Evolutionary conservation across 345 rosid species (phyloP), one percentile per base, ranked within the genome.

Genomic region (Cochlearia excelsa): DNA sequence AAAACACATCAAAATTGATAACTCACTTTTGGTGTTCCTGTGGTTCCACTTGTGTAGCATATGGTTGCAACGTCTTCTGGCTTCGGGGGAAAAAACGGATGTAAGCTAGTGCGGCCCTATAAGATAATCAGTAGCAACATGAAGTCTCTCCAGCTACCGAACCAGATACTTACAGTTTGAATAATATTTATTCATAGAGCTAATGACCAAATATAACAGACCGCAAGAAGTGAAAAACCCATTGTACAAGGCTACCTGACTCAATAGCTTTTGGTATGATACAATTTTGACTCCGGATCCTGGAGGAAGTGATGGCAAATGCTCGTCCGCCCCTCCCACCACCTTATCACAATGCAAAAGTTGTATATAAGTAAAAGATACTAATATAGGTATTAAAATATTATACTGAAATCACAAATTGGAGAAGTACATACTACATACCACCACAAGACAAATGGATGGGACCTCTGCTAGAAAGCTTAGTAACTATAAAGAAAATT

Each of bases 1-100:
- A 45, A 34, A 9, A 46, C 11, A 53, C 29, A 59, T 60, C 46
- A 43, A 67, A 66, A 51, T 51, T 58, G 40, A 62, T 34, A 51
- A 11, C 59, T 60, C 68, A 86, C 98, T 87, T 88, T 88, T 39
- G 98, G 98, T 58, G 87, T 83, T 69, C 98, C 98, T 26, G 98
- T 88, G 46, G 98, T 92, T 55, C 98, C 98, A 79, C 98, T 88
- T 11, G 98, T 91, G 70, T 88, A 91, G 88, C 96, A 91, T 63
- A 91, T 84, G 31, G 98, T 92, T 35, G 96, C 96, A 79, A 81
- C 51, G 79, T 86, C 88, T 55, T 81, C 88, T 53, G 95, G 90
- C 55, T 78, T 82, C 39, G 98, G 95, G 34, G 93, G 83, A 53
- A 51, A 74, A 70, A 83, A 81, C 38, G 93, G 82, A 44, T 73